Base-by-base conservation (phyloP, 1,284 basidiomycete genomes). In the Microbotryum intermedium region DNA sequence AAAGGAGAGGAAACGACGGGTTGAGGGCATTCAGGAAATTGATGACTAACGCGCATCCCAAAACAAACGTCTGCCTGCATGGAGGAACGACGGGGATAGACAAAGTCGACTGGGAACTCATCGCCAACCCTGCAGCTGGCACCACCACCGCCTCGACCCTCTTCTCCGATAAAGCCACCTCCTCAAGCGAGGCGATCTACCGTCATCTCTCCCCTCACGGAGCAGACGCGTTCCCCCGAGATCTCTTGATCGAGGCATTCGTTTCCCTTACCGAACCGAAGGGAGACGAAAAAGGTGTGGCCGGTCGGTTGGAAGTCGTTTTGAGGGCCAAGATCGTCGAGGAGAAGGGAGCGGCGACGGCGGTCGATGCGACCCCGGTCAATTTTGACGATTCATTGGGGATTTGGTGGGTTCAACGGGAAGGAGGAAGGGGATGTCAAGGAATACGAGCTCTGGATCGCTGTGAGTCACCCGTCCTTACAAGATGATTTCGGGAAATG, bases 301-400 rank as follows among this genome's bases (percentile, higher is more conserved):
- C 58, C 45, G 53, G 47, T 61, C 43, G 50, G n/a, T n/a, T 51
- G 25, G 58, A 62, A 29, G 57, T 65, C n/a, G 59, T 65, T 11
- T 23, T 66, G 26, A 43, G 66, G 45, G 61, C 64, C 5, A 62
- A 55, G 53, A 61, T 68, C 42, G 48, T 57, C 43, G 50, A 63
- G 30, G 66, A 66, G 11, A 64, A 52, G 5, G 56, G 56, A 11
- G 48, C 50, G 18, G 66, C 28, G 4, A 50, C 47, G 44, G 21
- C 50, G 28, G 42, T 39, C 4, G 13, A 49, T 21, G 66, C 61
- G 2, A 65, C 63, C 13, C 64, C 66, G 2, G 50, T 68, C 8
- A 66, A 66, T 51, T 23, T n/a, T 65, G 39, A 68, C 66, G 0
- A 56, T 67, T 1, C 65, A 67, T 54, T 68, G 66, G 65, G 66